phyloP scores from a whole-genome alignment of 345 rosid genomes.

The Syzygium oleosum region DNA sequence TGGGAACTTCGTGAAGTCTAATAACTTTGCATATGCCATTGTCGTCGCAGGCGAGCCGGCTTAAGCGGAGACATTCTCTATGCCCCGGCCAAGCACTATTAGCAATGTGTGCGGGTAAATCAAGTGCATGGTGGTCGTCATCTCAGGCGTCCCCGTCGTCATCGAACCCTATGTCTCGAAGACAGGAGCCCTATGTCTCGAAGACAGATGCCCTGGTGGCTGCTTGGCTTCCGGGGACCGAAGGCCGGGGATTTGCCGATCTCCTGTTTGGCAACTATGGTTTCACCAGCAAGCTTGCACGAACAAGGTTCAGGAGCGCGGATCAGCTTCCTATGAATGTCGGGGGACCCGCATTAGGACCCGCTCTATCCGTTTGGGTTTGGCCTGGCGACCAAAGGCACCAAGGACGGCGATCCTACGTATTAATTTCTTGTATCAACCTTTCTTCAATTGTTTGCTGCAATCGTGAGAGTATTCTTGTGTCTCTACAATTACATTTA shows the following conservation, averaged over 20 bases:
- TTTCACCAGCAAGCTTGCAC: conserved; percentile 55
- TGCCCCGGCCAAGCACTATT: conserved; percentile 39
- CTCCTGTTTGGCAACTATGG: conserved; percentile 53
- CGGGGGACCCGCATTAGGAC: conserved; percentile 45
- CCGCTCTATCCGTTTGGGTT: conserved; percentile 60
- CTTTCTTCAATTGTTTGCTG: background rate
- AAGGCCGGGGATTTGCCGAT: conserved; percentile 64
- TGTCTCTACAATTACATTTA: background rate
- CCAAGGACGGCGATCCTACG: background rate
- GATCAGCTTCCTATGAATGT: conserved; percentile 72
- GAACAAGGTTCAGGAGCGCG: conserved; percentile 61
- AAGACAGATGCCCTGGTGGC: conserved; percentile 53
- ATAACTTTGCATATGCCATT: conserved; percentile 49
- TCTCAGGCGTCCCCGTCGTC: conserved; percentile 54
- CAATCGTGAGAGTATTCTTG: background rate
- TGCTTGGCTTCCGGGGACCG: conserved; percentile 76
- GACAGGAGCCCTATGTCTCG: background rate
- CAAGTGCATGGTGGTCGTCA: conserved; percentile 41
- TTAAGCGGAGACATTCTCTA: conserved; percentile 37
- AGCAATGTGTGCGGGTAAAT: conserved; percentile 37
- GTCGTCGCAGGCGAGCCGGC: conserved; percentile 52
- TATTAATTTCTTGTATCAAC: background rate
- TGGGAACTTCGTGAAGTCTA: conserved; percentile 33
- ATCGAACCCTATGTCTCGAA: conserved; percentile 36
- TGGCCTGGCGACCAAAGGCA: conserved; percentile 37